Percentiles rank a stretch among this genome's conserved stretches.
phyloP scores from a whole-genome alignment of 331 rosid genomes.

The Erythrophleum ivorense region DNA sequence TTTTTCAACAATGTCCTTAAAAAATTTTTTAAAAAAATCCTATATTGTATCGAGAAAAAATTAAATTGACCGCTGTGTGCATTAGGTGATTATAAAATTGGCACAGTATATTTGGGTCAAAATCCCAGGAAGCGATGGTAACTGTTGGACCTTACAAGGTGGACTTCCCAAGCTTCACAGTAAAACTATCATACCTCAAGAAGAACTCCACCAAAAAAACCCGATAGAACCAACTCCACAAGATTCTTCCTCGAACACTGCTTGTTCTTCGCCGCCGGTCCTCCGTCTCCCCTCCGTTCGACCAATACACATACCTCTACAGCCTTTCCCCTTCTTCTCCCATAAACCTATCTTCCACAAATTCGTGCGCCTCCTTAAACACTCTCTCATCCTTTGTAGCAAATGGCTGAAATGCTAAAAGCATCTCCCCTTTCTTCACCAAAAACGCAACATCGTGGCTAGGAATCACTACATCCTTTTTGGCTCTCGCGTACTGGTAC shows the following conservation, averaged over 20 bases:
- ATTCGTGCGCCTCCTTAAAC: conserved; percentile 51
- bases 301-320: conserved; percentile 51
- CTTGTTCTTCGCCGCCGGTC: conserved; percentile 54
- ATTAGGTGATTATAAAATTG: too few species aligned
- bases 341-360: conserved; percentile 37
- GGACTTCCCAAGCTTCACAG: conserved; percentile 33
- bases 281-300: conserved; percentile 63
- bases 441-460: conserved; percentile 65
- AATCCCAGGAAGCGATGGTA: conserved; percentile 44
- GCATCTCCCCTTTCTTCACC: conserved; percentile 72
- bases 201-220: conserved; percentile 68
- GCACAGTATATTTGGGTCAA: too few species aligned
- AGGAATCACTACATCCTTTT: conserved; percentile 56
- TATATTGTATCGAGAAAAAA: too few species aligned
- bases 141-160: conserved; percentile 38
- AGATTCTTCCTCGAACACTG: conserved; percentile 74
- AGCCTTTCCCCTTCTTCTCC: conserved; percentile 34
- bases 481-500: conserved; percentile 70
- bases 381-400: conserved; percentile 67
- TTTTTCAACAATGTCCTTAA: too few species aligned
- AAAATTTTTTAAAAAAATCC: too few species aligned
- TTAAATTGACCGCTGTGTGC: too few species aligned
- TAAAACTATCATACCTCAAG: conserved; percentile 65
- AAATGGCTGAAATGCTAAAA: conserved; percentile 72
- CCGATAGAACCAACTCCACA: conserved; percentile 61